Evolutionary conservation across 1,139 yeast genomes (phyloP), one percentile per base, ranked within the genome.

Genomic region (Yamadazyma friedrichii): DNA sequence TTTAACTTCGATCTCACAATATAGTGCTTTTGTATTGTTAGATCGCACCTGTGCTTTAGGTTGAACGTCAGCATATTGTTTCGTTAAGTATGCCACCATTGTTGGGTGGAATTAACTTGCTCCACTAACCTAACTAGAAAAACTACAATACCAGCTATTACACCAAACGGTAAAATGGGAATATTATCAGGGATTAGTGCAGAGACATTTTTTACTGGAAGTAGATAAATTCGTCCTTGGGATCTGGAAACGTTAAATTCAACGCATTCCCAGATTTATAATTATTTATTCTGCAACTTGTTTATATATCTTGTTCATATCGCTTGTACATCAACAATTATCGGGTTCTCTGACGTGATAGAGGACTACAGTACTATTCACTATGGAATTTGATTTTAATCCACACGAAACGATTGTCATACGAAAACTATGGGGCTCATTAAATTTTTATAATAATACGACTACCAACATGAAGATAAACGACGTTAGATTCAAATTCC

Each of bases 401-500:
- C 10, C n/a, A 31, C 27, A 32, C 6, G 44, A 41, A 33, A 24
- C 28, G 15, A 15, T 22, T n/a, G 35, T 25, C 9, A 27, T 41
- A 9, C 41, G 38, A 41, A 25, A 20, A 9, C 28, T 38, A n/a
- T 41, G 44, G 44, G 26, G 25, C n/a, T 25, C 32, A 11, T 15
- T 41, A 8, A 33, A 38, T 25, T 38, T 41, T 32, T 41, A 35
- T 32, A 31, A 31, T n/a, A 22, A 31, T 8, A 12, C 37, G 3
- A 13, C 15, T 9, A n/a, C 6, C n/a, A 38, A 31, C 22, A 16
- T 22, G 10, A 38, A 33, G 9, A 39, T 42, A 15, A 30, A 25
- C n/a, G 36, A 27, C 12, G 33, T 42, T 9, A 39, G 31, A 22
- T 42, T 42, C 24, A 42, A 39, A 17, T 42, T 36, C 31, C 4